Evolutionary conservation across 257 asterid species (phyloP).

Genomic region (Solanum sejunctum): DNA sequence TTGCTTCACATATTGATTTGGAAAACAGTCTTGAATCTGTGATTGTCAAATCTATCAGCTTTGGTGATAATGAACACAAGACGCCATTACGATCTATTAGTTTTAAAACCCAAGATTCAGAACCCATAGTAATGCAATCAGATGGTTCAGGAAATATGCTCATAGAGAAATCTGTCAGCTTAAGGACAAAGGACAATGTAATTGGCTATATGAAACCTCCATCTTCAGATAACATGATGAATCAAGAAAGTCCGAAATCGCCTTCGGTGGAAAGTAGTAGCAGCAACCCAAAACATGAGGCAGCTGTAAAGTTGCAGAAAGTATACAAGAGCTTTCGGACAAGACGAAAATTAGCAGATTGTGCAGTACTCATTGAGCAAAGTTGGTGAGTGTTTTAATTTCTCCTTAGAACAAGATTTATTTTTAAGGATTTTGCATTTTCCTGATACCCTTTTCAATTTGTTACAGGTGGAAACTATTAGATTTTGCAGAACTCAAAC

Average conservation of each 20-base stretch:
- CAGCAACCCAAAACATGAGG: constrained; percentile 33
- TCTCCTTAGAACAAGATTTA: too few species aligned
- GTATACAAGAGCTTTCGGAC: constrained; percentile 50
- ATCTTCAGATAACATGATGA: not conserved
- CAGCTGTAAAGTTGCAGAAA: constrained; percentile 47
- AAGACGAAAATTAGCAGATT: constrained; percentile 51
- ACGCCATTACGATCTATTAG: constrained; percentile 1
- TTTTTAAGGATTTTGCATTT: not conserved
- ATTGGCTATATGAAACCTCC: not conserved
- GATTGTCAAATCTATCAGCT: constrained; percentile 3
- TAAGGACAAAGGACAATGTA: not conserved
- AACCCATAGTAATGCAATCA: not conserved
- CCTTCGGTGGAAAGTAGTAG: not conserved
- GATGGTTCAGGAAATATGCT: constrained; percentile 1
- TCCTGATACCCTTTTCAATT: not conserved
- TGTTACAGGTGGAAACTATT: constrained; percentile 32
- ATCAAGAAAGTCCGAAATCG: constrained; percentile 1
- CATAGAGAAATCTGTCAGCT: not conserved
- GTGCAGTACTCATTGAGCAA: constrained; percentile 57
- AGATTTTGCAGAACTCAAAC: constrained; percentile 45
- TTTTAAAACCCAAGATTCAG: not conserved
- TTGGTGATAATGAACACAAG: constrained; percentile 2
- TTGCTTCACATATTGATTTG: constrained; percentile 1
- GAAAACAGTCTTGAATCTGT: constrained; percentile 12
- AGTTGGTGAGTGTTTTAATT: constrained; percentile 22